Percentiles rank a stretch among this genome's conserved stretches.
These are phyloP conservation scores for Agrocybe praecox DNA, from an alignment of 768 basidiomycete genomes.

Conservation along the genomic window DNA sequence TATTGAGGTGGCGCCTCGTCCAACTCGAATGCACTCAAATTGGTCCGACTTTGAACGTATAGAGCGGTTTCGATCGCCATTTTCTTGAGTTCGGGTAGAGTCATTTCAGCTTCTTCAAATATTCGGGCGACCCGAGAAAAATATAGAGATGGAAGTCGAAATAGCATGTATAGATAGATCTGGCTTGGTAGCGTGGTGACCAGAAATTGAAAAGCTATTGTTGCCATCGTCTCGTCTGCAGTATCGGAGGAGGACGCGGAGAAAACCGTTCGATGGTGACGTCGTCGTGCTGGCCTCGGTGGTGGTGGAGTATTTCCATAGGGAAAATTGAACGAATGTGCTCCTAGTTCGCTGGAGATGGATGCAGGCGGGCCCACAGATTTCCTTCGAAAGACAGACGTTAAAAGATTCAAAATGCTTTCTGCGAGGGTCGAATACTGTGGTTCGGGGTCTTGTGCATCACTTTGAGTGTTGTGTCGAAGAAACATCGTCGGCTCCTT, in stretches of 20 bases:
- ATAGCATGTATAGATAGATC: slow-evolving; percentile 36
- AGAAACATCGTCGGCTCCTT: too few species aligned
- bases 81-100: slow-evolving; percentile 53
- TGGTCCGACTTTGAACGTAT: slow-evolving; percentile 1
- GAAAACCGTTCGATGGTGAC: neutral
- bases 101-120: slow-evolving; percentile 64
- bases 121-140: slow-evolving; percentile 65
- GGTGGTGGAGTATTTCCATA: neutral
- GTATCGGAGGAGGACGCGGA: neutral
- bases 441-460: too few species aligned
- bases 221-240: neutral
- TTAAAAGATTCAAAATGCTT: too few species aligned
- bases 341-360: neutral
- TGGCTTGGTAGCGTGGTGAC: slow-evolving; percentile 22
- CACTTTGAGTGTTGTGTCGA: too few species aligned
- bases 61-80: slow-evolving; percentile 31
- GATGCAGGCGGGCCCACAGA: too few species aligned
- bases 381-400: too few species aligned
- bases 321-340: neutral
- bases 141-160: slow-evolving; percentile 68
- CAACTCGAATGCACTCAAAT: neutral
- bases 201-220: neutral
- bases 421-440: too few species aligned
- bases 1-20: slow-evolving; percentile 11
- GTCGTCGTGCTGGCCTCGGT: neutral